Percentiles rank a stretch among this genome's conserved stretches.
Evolutionary conservation across 140 eudicot species (phyloP).

Genomic region (Bidens hawaiensis): DNA sequence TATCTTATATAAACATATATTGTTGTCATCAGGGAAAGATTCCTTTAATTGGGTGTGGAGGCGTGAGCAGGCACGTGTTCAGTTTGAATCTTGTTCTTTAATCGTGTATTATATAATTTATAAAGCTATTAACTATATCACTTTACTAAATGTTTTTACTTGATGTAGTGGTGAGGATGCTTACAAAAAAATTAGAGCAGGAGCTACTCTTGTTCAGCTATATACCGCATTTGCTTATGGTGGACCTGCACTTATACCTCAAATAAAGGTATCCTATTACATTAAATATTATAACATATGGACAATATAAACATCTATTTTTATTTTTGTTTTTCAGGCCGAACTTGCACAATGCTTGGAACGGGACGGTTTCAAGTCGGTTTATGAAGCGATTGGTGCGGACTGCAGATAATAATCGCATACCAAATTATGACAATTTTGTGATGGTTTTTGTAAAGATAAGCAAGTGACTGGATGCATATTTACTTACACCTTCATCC

Average conservation of each 20-base stretch:
- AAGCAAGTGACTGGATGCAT: constrained; percentile 14
- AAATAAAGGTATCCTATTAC: constrained; percentile 62
- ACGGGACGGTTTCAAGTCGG: constrained; percentile 82
- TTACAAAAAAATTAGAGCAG: constrained; percentile 89
- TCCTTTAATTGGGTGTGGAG: constrained; percentile 96
- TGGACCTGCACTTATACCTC: constrained; percentile 95
- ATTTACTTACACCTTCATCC: constrained; percentile 20
- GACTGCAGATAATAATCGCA: constrained; percentile 55
- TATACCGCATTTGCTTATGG: constrained; percentile 95
- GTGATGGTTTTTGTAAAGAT: constrained; percentile 33
- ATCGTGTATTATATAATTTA: not conserved
- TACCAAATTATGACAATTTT: constrained; percentile 10
- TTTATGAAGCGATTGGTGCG: constrained; percentile 88
- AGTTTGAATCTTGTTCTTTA: not conserved
- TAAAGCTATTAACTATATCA: not conserved
- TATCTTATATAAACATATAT: not conserved
- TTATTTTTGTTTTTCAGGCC: too few species aligned
- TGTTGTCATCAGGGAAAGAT: constrained; percentile 58
- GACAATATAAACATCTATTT: too few species aligned
- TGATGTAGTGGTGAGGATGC: constrained; percentile 90
- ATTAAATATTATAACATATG: not conserved
- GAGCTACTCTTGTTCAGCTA: constrained; percentile 96
- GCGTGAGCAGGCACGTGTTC: constrained; percentile 68
- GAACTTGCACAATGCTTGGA: constrained; percentile 92
- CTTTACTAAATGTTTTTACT: constrained; percentile 7